Evolutionary conservation across 2,329 filamentous ascomycete species (phyloP).

Genomic region (Hypoxylon sp.): DNA sequence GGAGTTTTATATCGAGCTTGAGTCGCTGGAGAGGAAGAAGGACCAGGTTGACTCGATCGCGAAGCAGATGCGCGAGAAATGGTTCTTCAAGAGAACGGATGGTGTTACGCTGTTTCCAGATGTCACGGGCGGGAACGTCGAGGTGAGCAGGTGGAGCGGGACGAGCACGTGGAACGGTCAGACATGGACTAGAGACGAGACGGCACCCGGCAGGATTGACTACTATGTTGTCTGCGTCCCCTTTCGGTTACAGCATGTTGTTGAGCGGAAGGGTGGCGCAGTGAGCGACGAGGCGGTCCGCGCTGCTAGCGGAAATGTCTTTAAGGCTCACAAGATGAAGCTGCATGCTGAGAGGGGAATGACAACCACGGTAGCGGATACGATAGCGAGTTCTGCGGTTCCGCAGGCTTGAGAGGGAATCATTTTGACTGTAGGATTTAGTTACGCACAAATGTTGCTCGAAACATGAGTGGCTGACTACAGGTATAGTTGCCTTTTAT

Average conservation of each 20-base stretch:
- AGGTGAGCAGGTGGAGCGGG: slow-evolving; percentile 25
- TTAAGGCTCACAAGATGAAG: slow-evolving; percentile 16
- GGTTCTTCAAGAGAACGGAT: slow-evolving; percentile 23
- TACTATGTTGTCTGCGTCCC: slow-evolving; percentile 21
- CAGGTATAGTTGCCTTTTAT: no score
- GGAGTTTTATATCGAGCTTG: slow-evolving; percentile 24
- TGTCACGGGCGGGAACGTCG: slow-evolving; percentile 21
- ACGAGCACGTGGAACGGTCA: slow-evolving; percentile 15
- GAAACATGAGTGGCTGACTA: no score
- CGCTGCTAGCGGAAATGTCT: slow-evolving; percentile 4
- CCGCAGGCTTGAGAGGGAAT: no score
- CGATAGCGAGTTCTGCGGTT: no score
- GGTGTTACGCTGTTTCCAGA: slow-evolving; percentile 17
- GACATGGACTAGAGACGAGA: slow-evolving; percentile 18
- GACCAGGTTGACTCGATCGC: slow-evolving; percentile 24
- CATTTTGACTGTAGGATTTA: no score
- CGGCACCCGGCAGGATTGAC: slow-evolving; percentile 19
- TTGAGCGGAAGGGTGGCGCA: slow-evolving; percentile 22
- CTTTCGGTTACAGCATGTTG: slow-evolving; percentile 4
- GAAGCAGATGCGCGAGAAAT: slow-evolving; percentile 25
- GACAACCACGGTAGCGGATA: background rate
- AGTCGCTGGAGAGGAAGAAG: slow-evolving; percentile 27
- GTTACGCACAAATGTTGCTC: no score
- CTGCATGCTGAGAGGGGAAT: background rate
- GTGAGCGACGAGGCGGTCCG: slow-evolving; percentile 18